Conservation (phyloP, 2,329 filamentous ascomycete genomes). For the Sclerotinia subarctica region DNA sequence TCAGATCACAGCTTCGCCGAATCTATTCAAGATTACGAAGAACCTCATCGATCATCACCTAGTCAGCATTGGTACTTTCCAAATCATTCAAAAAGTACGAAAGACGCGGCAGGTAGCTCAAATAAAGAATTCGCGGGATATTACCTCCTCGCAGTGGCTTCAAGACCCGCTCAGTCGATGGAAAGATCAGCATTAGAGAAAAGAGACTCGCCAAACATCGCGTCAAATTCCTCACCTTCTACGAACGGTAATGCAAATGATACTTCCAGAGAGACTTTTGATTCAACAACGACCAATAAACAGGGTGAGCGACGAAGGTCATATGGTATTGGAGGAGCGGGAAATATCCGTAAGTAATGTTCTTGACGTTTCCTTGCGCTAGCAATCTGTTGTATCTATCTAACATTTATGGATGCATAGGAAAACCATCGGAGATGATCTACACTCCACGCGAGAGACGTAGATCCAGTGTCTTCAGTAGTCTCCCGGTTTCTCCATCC, state of each 20-base stretch:
- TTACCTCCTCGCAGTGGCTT: conserved; percentile 3
- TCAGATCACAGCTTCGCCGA: not conserved
- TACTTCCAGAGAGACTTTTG: not conserved
- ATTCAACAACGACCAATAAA: not conserved
- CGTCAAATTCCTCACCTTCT: not conserved
- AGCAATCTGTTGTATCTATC: not conserved
- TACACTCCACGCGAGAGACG: conserved; percentile 26
- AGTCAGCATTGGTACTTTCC: not conserved
- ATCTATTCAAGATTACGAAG: not conserved
- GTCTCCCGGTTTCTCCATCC: conserved; percentile 19
- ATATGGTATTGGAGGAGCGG: conserved; percentile 37
- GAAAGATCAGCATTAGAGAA: not conserved
- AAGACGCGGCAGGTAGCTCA: not conserved
- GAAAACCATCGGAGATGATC: conserved; percentile 36
- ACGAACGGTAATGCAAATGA: not conserved
- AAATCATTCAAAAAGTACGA: not conserved
- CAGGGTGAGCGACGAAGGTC: conserved; percentile 29
- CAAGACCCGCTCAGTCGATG: not conserved
- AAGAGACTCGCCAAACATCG: not conserved
- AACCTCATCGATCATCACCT: not conserved
- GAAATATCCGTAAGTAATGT: conserved; percentile 35
- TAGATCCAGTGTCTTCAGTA: conserved; percentile 30
- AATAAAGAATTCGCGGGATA: not conserved
- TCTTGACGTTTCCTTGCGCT: not conserved
- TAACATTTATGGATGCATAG: conserved; percentile 22